Evolutionary conservation across 805 yeast genomes (phyloP).

Genomic region (Lipomyces yamanashiensis): DNA sequence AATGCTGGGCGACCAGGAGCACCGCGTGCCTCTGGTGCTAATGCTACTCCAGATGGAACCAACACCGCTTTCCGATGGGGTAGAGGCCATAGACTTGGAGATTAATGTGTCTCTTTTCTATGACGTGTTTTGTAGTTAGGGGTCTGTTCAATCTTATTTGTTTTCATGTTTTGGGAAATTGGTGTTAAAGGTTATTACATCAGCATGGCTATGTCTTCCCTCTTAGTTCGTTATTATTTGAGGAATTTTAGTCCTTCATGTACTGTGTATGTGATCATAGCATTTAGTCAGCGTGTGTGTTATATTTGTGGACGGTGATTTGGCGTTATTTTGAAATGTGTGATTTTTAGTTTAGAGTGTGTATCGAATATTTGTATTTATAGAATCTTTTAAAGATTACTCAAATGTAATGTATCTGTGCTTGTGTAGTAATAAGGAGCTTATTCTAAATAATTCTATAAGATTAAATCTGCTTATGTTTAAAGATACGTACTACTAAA

Average conservation of each 20-base stretch:
- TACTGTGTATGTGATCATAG: too few relatives aligned
- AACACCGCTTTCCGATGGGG: conserved; percentile 15
- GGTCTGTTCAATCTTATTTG: neutral
- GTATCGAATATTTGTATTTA: too few relatives aligned
- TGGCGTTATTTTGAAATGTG: neutral
- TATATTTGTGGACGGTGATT: neutral
- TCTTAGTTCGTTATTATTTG: neutral
- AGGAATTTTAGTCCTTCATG: too few relatives aligned
- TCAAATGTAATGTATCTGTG: too few relatives aligned
- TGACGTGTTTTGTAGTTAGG: neutral
- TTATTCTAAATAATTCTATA: too few relatives aligned
- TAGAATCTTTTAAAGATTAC: too few relatives aligned
- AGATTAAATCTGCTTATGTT: neutral
- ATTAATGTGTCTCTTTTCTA: neutral
- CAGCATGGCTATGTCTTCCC: neutral
- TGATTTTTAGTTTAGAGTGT: neutral
- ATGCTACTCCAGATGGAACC: neutral
- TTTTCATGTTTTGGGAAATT: neutral
- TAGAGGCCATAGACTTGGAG: conserved; percentile 19
- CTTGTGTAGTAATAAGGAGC: too few relatives aligned
- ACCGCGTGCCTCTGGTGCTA: conserved; percentile 12
- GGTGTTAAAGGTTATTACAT: neutral
- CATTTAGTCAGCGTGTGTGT: neutral
- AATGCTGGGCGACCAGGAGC: conserved; percentile 1
- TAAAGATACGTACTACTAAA: neutral